phyloP scores from a whole-genome alignment of 108 stramenopile genomes.

The Mediolabrus comicus region DNA sequence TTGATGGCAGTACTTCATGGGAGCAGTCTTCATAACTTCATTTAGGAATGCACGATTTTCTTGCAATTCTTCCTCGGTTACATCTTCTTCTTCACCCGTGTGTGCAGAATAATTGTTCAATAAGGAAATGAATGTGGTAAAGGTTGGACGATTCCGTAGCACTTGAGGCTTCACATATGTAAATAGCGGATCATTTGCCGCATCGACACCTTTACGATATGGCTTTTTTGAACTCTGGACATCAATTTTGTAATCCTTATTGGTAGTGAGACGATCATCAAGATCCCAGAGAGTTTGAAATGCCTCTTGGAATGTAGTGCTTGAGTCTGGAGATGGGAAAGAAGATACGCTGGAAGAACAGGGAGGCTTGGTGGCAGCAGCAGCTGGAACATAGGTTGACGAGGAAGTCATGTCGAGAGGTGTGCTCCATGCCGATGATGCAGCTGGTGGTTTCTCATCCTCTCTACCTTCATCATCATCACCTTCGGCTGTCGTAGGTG shows the following conservation, averaged over 20 bases:
- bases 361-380: not conserved
- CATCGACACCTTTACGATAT: constrained; percentile 76
- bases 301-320: constrained; percentile 43
- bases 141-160: constrained; percentile 72
- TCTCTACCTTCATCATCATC: not conserved
- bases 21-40: constrained; percentile 78
- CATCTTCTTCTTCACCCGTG: constrained; percentile 62
- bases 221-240: constrained; percentile 88
- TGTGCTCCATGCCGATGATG: not conserved
- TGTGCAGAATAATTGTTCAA: constrained; percentile 83
- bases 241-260: constrained; percentile 77
- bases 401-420: not conserved
- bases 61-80: constrained; percentile 57
- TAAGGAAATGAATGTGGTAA: constrained; percentile 67
- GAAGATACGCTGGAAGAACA: constrained; percentile 5
- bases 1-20: constrained; percentile 89
- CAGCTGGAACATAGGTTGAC: not conserved
- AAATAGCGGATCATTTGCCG: constrained; percentile 82
- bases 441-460: not conserved
- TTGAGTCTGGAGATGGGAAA: constrained; percentile 17
- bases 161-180: constrained; percentile 47
- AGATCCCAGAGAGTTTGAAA: constrained; percentile 88
- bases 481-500: not conserved
- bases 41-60: constrained; percentile 72
- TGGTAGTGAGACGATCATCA: constrained; percentile 74